Percentiles rank a stretch among this genome's conserved stretches.
phyloP scores from a whole-genome alignment of 768 basidiomycete species.

The Mycena chlorophos region DNA sequence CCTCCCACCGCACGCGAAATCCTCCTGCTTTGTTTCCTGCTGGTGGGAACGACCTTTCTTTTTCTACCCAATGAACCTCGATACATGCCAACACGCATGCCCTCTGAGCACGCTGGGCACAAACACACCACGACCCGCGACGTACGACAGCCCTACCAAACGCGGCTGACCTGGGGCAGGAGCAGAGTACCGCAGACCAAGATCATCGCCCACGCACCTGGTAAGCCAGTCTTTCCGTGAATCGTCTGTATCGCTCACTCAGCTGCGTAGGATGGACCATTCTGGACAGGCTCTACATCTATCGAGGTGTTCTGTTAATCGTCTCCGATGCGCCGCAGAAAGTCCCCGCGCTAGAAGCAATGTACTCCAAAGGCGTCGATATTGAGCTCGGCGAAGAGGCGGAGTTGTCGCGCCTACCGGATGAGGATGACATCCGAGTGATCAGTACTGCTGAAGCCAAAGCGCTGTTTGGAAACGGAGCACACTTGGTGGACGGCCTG shows the following conservation, averaged over 20 bases:
- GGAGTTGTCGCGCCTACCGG: slow-evolving; percentile 63
- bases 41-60: slow-evolving; percentile 25
- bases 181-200: slow-evolving; percentile 54
- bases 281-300: slow-evolving; percentile 78
- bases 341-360: slow-evolving; percentile 64
- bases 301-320: slow-evolving; percentile 80
- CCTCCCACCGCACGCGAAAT: slow-evolving; percentile 47
- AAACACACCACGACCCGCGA: not conserved
- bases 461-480: slow-evolving; percentile 66
- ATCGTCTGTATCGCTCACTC: slow-evolving; percentile 1
- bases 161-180: slow-evolving; percentile 37
- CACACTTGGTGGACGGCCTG: slow-evolving; percentile 72
- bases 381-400: slow-evolving; percentile 61
- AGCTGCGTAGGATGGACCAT: slow-evolving; percentile 77
- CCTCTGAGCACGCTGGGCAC: not conserved
- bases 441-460: slow-evolving; percentile 69
- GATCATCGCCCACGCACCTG: slow-evolving; percentile 74
- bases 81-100: slow-evolving; percentile 14
- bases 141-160: not conserved
- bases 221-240: slow-evolving; percentile 38
- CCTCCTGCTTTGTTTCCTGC: slow-evolving; percentile 40
- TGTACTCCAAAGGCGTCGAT: slow-evolving; percentile 67
- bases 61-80: slow-evolving; percentile 7
- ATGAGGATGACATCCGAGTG: slow-evolving; percentile 76
- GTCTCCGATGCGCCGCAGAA: slow-evolving; percentile 70